A percentile compares a stretch with the other conserved stretches of the same genome.
These are phyloP conservation scores for Phytopythium oedochilum DNA, from an alignment of 352 stramenopile species.

Conservation along the genomic window DNA sequence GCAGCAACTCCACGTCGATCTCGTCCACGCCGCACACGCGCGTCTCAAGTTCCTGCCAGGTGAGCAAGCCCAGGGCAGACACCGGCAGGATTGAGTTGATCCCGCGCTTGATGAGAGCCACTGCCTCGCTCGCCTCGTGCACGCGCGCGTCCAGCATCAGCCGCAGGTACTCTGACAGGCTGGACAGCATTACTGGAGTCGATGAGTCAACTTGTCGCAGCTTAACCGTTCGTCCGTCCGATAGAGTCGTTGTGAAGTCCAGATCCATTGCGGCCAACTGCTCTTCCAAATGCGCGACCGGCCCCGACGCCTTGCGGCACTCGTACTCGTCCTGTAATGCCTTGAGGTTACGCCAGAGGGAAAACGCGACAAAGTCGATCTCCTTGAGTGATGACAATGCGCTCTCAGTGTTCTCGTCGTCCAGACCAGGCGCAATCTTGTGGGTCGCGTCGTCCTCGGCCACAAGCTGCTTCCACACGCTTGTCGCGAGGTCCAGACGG, in stretches of 20 bases:
- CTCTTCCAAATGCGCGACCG: conserved; percentile 22
- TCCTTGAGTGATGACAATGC: conserved; percentile 52
- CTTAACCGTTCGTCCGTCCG: conserved; percentile 46
- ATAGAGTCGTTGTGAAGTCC: conserved; percentile 70
- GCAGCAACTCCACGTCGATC: conserved; percentile 66
- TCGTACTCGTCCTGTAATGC: conserved; percentile 21
- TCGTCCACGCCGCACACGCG: conserved; percentile 66
- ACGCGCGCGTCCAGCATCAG: conserved; percentile 32
- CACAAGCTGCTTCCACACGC: conserved; percentile 73
- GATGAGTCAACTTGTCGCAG: conserved; percentile 31
- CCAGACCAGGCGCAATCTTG: background rate
- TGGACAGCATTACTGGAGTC: conserved; percentile 35
- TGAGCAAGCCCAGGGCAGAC: conserved; percentile 48
- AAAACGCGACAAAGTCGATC: conserved; percentile 56
- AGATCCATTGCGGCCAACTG: conserved; percentile 66
- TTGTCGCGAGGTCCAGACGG: conserved; percentile 62
- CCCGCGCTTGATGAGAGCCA: conserved; percentile 73
- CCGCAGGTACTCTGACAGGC: conserved; percentile 45
- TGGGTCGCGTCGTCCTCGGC: conserved; percentile 24
- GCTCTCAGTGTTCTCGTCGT: conserved; percentile 11
- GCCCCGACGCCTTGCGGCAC: background rate
- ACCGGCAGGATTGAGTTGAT: conserved; percentile 74
- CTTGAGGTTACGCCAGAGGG: conserved; percentile 43
- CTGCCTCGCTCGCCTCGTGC: conserved; percentile 36
- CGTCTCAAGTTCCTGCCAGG: conserved; percentile 66